phyloP scores from a whole-genome alignment of 2,329 filamentous ascomycete species.

The Trichoderma sp. region DNA sequence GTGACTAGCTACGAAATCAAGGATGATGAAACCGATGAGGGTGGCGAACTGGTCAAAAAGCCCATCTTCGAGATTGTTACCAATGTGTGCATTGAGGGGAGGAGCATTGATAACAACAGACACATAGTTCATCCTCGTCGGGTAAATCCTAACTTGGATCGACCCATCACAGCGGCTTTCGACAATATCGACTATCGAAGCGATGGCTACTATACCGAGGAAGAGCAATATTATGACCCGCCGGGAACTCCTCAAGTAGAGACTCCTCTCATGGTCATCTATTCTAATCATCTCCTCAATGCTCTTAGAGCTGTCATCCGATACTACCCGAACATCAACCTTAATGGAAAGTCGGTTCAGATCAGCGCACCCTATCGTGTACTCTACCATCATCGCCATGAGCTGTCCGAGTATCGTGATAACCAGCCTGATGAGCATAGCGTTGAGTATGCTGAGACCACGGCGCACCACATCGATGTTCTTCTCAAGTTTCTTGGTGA shows the following conservation, averaged over 20 bases:
- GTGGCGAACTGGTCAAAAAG: constrained; percentile 24
- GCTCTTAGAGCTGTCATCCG: constrained; percentile 47
- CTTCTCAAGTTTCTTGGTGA: constrained; percentile 44
- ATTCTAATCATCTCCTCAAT: constrained; percentile 45
- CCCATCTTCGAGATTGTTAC: constrained; percentile 46
- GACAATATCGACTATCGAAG: constrained; percentile 26
- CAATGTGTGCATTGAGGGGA: constrained; percentile 31
- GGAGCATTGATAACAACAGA: background rate
- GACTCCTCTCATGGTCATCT: constrained; percentile 41
- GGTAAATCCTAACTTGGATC: constrained; percentile 23
- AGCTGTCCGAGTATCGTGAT: constrained; percentile 41
- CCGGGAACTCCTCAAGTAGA: constrained; percentile 30
- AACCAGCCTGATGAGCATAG: constrained; percentile 42
- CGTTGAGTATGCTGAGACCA: constrained; percentile 40
- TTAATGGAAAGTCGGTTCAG: constrained; percentile 36
- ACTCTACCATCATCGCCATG: constrained; percentile 46
- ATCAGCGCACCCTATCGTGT: constrained; percentile 47
- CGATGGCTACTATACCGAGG: constrained; percentile 29
- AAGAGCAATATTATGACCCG: constrained; percentile 24
- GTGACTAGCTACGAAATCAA: constrained; percentile 30
- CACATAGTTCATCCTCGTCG: constrained; percentile 18
- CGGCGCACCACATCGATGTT: constrained; percentile 44
- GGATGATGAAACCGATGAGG: constrained; percentile 24
- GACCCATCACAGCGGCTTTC: constrained; percentile 32
- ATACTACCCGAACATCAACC: constrained; percentile 45